These are phyloP conservation scores for Saccharum hybrid DNA, from an alignment of 202 grass and related monocot species.

Conservation along the genomic window DNA sequence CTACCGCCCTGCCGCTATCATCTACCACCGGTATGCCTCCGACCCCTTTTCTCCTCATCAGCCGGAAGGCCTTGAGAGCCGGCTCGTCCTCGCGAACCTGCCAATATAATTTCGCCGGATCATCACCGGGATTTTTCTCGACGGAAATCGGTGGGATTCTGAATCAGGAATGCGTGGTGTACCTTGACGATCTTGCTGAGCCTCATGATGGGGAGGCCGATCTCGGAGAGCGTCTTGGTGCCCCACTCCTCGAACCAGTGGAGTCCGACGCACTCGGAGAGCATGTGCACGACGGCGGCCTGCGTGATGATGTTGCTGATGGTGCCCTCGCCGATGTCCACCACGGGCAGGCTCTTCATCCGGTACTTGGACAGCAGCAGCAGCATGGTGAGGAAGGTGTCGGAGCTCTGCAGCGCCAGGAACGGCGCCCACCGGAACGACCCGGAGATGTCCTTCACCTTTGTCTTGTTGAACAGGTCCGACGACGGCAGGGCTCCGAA, in stretches of 20 bases:
- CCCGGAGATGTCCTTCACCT: constrained; percentile 71
- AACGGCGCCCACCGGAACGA: constrained; percentile 82
- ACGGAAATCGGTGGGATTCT: not conserved
- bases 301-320: constrained; percentile 74
- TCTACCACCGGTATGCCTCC: constrained; percentile 73
- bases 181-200: constrained; percentile 70
- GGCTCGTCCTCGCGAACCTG: constrained; percentile 69
- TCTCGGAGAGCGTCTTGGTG: constrained; percentile 63
- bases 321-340: constrained; percentile 75
- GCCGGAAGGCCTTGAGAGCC: constrained; percentile 70
- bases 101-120: not conserved
- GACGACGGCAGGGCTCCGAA: constrained; percentile 63
- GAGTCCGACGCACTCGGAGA: constrained; percentile 70
- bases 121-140: not conserved
- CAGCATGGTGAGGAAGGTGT: constrained; percentile 77
- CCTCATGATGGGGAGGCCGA: constrained; percentile 64
- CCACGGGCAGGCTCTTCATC: constrained; percentile 81
- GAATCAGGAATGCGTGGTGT: not conserved
- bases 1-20: constrained; percentile 48
- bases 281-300: constrained; percentile 74
- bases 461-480: constrained; percentile 67
- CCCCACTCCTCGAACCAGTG: constrained; percentile 86
- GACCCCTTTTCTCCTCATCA: constrained; percentile 70
- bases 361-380: constrained; percentile 82
- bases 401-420: constrained; percentile 74